Percentiles rank a stretch among this genome's conserved stretches.
These are phyloP conservation scores for Podila minutissima DNA, from an alignment of 192 early-diverging fungal genomes.

Conservation along the genomic window DNA sequence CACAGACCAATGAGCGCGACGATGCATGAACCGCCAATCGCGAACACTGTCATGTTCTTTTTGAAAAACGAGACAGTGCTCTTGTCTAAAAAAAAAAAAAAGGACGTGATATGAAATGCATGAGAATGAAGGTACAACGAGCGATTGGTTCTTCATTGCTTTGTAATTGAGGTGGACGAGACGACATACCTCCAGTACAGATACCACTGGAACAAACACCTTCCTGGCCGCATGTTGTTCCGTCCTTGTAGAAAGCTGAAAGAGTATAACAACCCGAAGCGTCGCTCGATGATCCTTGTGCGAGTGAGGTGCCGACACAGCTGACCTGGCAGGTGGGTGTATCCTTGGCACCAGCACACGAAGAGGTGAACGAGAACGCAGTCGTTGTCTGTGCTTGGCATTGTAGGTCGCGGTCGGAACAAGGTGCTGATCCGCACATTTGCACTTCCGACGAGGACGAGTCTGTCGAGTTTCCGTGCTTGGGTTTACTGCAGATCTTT, in stretches of 20 bases:
- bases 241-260: slow-evolving; percentile 17
- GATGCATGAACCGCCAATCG: slow-evolving; percentile 11
- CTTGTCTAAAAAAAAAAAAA: slow-evolving; percentile 9
- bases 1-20: slow-evolving; percentile 13
- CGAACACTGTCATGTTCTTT: slow-evolving; percentile 18
- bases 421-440: slow-evolving; percentile 19
- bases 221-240: slow-evolving; percentile 27
- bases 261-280: not conserved
- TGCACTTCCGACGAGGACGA: not conserved
- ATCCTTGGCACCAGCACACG: slow-evolving; percentile 9
- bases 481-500: slow-evolving; percentile 20
- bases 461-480: slow-evolving; percentile 2
- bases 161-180: not conserved
- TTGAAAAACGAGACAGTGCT: slow-evolving; percentile 14
- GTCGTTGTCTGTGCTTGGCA: slow-evolving; percentile 19
- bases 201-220: slow-evolving; percentile 19
- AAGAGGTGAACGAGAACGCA: not conserved
- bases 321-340: slow-evolving; percentile 14
- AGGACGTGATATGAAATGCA: not conserved
- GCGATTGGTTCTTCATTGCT: not conserved
- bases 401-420: slow-evolving; percentile 27
- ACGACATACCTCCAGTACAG: slow-evolving; percentile 18
- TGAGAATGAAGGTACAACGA: not conserved
- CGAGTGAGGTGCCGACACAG: slow-evolving; percentile 8
- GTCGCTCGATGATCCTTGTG: not conserved